Base-by-base conservation (phyloP, 2,329 filamentous ascomycete genomes). In the Penicillium sp. region DNA sequence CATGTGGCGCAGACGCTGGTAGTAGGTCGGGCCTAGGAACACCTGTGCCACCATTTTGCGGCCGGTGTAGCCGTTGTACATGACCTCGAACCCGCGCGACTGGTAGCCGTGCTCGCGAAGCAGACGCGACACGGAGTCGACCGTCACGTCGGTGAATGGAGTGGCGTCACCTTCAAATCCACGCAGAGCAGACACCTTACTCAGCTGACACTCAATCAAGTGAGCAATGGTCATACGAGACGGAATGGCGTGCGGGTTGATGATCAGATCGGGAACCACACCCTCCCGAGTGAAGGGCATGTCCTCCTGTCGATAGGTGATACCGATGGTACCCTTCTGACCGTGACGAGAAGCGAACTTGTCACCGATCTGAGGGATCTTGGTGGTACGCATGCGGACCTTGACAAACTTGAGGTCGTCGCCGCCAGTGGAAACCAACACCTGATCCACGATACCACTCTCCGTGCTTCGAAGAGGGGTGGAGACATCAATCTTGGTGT, bases 191-290 rank as follows among this genome's bases (percentile, higher is more conserved):
- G 90, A 89, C 31, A 98, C 93, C 71, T 98, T 98, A 70, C 89
- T 95, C 49, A 98, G 81, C 61, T 97, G 81, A 80, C 93, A 98
- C 78, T 98, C 93, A 69, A 98, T 95, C 82, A 98, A 91, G 80
- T 98, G 93, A 63, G 93, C 93, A 84, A 98, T 98, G 2, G 95
- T 98, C 93, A 98, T 98, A 82, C 93, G 93, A 47, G 93, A 98
- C 0, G 93, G 93, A 81, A 98, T 98, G 67, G 93, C 95, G 80
- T 98, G 93, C 1, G 93, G 93, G 72, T 98, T 98, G 79, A 98
- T 97, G 72, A 98, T 96, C 56, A 98, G 80, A 72, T 98, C 95
- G 0, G 95, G 93, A 0, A 87, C 87, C 46, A 98, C 81, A 63
- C 95, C 93, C 68, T 97, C 89, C 32, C 84, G 79, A 3, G 89